Percentiles rank a stretch among this genome's conserved stretches.
Conservation (phyloP, 1,284 basidiomycete genomes). For the Microbotryomycetes sp. region DNA sequence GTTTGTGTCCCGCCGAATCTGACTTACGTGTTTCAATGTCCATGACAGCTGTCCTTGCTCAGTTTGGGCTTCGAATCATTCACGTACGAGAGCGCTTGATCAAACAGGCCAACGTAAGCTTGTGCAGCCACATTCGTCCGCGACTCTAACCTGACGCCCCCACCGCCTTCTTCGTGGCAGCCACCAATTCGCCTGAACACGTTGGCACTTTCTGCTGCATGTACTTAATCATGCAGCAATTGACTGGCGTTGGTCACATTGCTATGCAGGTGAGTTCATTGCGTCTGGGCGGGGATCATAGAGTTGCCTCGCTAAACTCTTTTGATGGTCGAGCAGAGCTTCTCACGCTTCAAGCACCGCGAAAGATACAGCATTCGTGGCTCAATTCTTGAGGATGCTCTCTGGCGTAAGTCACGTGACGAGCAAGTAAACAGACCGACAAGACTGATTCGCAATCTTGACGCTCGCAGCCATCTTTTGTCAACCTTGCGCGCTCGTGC, state of each 20-base stretch:
- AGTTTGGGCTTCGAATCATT: conserved; percentile 19
- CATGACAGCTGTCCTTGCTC: conserved; percentile 26
- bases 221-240: conserved; percentile 23
- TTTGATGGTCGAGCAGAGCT: conserved; percentile 9
- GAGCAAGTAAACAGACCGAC: too few species aligned
- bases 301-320: conserved; percentile 6
- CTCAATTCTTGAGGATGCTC: conserved; percentile 21
- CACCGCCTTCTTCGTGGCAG: neutral
- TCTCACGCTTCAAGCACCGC: conserved; percentile 22
- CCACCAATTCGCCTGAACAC: conserved; percentile 9
- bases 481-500: conserved; percentile 24
- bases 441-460: too few species aligned
- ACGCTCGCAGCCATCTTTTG: conserved; percentile 16
- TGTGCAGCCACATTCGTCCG: neutral
- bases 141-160: neutral
- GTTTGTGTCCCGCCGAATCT: neutral
- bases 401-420: conserved; percentile 3
- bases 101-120: conserved; percentile 19
- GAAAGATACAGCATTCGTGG: conserved; percentile 27
- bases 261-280: conserved; percentile 10
- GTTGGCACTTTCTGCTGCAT: conserved; percentile 22
- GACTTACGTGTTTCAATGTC: neutral
- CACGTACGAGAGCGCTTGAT: conserved; percentile 6
- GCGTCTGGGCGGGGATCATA: conserved; percentile 20
- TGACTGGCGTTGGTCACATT: conserved; percentile 25